Evolutionary conservation across 2,329 filamentous ascomycete species (phyloP).

Genomic region (Xylaria sp.): DNA sequence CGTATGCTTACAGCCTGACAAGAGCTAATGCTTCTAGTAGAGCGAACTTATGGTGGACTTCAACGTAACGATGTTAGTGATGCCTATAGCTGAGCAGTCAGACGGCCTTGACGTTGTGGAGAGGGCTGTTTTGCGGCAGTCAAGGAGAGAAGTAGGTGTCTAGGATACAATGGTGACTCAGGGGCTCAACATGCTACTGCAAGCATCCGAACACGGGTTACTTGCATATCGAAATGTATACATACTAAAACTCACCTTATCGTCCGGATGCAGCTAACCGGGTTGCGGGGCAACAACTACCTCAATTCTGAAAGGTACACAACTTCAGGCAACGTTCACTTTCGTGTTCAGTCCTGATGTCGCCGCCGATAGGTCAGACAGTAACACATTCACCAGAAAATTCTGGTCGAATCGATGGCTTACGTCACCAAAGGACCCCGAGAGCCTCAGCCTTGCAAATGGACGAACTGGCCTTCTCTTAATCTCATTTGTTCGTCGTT

Average conservation of each 20-base stretch:
- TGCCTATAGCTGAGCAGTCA: too few species aligned
- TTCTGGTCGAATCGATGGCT: constrained; percentile 25
- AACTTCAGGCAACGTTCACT: not conserved
- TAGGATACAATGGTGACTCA: too few species aligned
- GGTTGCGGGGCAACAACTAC: not conserved
- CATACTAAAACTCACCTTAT: too few species aligned
- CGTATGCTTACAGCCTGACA: too few species aligned
- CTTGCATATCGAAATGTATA: not conserved
- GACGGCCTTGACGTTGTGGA: too few species aligned
- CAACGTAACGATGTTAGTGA: too few species aligned
- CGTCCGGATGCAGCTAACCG: not conserved
- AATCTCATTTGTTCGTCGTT: not conserved
- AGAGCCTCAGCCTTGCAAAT: constrained; percentile 1
- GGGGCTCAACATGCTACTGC: not conserved
- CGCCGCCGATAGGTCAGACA: not conserved
- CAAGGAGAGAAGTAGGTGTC: too few species aligned
- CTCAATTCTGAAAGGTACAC: not conserved
- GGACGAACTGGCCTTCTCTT: constrained; percentile 9
- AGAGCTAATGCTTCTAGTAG: too few species aligned
- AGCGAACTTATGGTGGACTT: too few species aligned
- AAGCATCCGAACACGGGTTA: not conserved
- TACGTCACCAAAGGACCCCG: constrained; percentile 22
- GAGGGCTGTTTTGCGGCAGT: too few species aligned
- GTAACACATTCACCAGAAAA: constrained; percentile 2
- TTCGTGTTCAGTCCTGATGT: not conserved